Conservation (phyloP, 1,284 basidiomycete species). For the Malassezia sp. region DNA sequence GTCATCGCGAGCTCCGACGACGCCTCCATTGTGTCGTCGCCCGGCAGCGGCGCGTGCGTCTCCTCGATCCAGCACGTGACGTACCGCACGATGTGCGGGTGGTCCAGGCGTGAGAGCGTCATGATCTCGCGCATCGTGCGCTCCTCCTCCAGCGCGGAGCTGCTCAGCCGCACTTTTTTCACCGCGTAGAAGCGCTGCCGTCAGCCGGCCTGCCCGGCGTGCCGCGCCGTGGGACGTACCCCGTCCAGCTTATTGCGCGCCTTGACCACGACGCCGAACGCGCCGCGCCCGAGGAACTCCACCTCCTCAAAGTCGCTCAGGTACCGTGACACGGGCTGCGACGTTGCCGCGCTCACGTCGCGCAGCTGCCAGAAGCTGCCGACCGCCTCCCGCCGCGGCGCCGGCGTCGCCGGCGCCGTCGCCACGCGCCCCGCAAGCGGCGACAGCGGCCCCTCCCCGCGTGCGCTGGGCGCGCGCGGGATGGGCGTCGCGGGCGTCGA, state of each 20-base stretch:
- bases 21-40: background rate
- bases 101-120: conserved; percentile 70
- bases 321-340: conserved; percentile 31
- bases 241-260: conserved; percentile 64
- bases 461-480: background rate
- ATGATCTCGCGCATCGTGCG: conserved; percentile 87
- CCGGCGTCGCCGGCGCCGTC: background rate
- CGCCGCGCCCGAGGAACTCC: conserved; percentile 61
- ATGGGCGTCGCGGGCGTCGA: conserved; percentile 21
- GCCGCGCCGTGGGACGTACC: no score
- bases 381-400: conserved; percentile 6
- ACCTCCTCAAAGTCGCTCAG: conserved; percentile 45
- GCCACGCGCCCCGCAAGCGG: background rate
- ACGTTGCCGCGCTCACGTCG: conserved; percentile 7
- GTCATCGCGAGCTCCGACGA: conserved; percentile 7
- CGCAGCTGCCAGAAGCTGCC: conserved; percentile 40
- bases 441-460: no score
- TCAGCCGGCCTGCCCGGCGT: no score
- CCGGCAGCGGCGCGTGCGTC: conserved; percentile 21
- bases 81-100: conserved; percentile 82
- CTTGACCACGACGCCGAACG: conserved; percentile 87
- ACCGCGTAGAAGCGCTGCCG: conserved; percentile 54
- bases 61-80: conserved; percentile 45
- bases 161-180: conserved; percentile 73
- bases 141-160: conserved; percentile 64